These are phyloP conservation scores for Coniochaeta ligniaria DNA, from an alignment of 2,329 filamentous ascomycete genomes.

Conservation along the genomic window DNA sequence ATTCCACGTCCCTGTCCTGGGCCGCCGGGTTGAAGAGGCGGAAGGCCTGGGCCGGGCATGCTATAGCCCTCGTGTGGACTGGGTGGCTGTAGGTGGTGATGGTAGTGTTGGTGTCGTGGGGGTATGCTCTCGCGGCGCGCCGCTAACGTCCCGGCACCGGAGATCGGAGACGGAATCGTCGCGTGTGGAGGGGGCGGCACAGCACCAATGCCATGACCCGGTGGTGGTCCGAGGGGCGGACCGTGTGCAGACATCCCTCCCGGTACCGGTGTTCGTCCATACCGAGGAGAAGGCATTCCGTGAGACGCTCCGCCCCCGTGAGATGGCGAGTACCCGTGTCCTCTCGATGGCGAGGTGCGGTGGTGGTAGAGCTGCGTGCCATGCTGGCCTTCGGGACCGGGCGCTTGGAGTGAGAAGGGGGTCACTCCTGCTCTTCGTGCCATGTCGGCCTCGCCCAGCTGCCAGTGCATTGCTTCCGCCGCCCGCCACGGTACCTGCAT, in stretches of 20 bases:
- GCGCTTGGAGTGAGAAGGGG: conserved; percentile 63
- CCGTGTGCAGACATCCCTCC: not conserved
- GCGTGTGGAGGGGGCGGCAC: conserved; percentile 8
- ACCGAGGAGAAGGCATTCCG: conserved; percentile 33
- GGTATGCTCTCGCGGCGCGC: conserved; percentile 35
- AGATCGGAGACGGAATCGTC: conserved; percentile 17
- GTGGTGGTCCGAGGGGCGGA: not conserved
- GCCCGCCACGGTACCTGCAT: conserved; percentile 94
- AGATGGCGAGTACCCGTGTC: conserved; percentile 37
- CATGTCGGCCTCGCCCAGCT: conserved; percentile 90
- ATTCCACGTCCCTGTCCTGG: conserved; percentile 17
- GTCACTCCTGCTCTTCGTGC: conserved; percentile 82
- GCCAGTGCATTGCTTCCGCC: conserved; percentile 97
- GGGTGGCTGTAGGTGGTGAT: conserved; percentile 21
- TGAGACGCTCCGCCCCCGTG: conserved; percentile 34
- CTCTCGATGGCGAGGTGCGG: conserved; percentile 29
- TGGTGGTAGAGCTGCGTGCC: conserved; percentile 13
- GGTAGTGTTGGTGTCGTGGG: conserved; percentile 24
- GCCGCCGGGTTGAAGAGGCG: conserved; percentile 40
- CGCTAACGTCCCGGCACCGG: conserved; percentile 26
- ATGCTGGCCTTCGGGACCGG: conserved; percentile 19
- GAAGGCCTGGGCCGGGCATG: conserved; percentile 32
- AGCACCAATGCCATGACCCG: not conserved
- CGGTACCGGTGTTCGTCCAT: conserved; percentile 23
- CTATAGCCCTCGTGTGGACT: not conserved